Evolutionary conservation across 768 basidiomycete genomes (phyloP).

Genomic region (Hirschioporus abietinus): DNA sequence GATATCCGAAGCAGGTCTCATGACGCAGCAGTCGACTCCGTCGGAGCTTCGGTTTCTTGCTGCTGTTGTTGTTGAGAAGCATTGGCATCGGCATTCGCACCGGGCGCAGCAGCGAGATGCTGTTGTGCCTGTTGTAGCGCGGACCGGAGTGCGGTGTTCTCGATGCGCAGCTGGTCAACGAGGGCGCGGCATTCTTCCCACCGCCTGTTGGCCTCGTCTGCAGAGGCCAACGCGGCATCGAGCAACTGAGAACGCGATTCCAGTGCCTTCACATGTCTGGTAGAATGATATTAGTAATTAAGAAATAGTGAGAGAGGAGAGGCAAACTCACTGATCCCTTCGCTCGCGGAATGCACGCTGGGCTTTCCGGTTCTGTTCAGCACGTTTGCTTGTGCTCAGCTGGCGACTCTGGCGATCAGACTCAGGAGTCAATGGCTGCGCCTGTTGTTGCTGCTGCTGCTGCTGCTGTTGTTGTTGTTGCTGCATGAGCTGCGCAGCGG

Average conservation of each 20-base stretch:
- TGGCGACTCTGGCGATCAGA: conserved; percentile 31
- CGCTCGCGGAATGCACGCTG: conserved; percentile 90
- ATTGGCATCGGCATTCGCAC: not conserved
- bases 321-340: conserved; percentile 62
- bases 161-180: conserved; percentile 81
- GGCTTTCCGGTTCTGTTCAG: conserved; percentile 92
- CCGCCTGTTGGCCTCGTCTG: conserved; percentile 82
- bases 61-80: not conserved
- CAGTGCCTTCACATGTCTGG: conserved; percentile 83
- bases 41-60: not conserved
- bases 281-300: conserved; percentile 7
- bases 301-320: not conserved
- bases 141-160: conserved; percentile 73
- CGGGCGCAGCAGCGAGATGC: conserved; percentile 24
- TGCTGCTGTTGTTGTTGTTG: conserved; percentile 7
- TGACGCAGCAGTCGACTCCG: not conserved
- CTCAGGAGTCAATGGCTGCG: conserved; percentile 12
- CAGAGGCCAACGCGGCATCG: conserved; percentile 79
- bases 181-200: conserved; percentile 90
- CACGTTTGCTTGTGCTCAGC: conserved; percentile 78
- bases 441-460: conserved; percentile 10
- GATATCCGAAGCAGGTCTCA: not conserved
- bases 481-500: conserved; percentile 7
- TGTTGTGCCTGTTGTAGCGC: conserved; percentile 48
- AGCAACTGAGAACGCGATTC: conserved; percentile 82